Percentiles rank a stretch among this genome's conserved stretches.
These are phyloP conservation scores for Capsaspora owczarzaki DNA, from an alignment of 78 protist genomes.

Conservation along the genomic window DNA sequence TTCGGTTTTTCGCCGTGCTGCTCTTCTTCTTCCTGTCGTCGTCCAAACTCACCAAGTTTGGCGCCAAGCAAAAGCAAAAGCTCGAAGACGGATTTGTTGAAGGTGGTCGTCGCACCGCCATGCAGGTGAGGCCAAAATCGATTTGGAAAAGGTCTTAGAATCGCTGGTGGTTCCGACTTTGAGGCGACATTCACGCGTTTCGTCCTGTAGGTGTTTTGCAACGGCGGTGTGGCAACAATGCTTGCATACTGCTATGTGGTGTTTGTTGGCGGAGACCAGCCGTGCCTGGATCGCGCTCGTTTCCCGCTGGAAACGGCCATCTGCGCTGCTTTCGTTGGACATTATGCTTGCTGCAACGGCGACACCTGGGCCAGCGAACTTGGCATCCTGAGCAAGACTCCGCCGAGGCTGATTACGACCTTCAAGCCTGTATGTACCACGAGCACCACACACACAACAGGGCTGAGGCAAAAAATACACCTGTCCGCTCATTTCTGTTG, in stretches of 20 bases:
- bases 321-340: not conserved
- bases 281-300: not conserved
- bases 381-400: not conserved
- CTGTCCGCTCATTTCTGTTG: too few species aligned
- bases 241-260: not conserved
- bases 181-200: too few species aligned
- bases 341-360: conserved; percentile 10
- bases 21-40: not conserved
- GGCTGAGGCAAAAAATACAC: too few species aligned
- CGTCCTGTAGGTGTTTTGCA: conserved; percentile 3
- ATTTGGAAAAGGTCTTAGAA: too few species aligned
- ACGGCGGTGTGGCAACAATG: not conserved
- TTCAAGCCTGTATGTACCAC: not conserved
- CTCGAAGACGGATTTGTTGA: not conserved
- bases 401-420: conserved; percentile 4
- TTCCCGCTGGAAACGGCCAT: not conserved
- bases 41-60: not conserved
- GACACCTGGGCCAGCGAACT: conserved; percentile 26
- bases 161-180: too few species aligned
- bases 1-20: not conserved
- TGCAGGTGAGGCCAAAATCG: conserved; percentile 5
- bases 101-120: not conserved
- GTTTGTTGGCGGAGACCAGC: not conserved
- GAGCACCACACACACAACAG: not conserved
- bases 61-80: not conserved